Base-by-base conservation (phyloP, 495 filamentous ascomycete genomes). In the Neurospora sp. region DNA sequence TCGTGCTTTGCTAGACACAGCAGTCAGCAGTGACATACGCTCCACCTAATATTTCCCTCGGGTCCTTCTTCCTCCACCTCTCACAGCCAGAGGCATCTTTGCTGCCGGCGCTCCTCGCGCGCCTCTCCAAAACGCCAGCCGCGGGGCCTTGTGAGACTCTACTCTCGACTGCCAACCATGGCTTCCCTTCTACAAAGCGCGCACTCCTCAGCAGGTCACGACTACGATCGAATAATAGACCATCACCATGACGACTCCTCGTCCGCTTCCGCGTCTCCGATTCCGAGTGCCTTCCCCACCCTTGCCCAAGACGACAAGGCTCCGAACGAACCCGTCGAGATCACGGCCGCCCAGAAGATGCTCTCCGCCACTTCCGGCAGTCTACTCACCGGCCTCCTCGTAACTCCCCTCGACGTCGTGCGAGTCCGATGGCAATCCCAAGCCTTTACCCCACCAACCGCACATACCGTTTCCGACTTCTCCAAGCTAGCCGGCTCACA, bases 371-470 rank as follows among this genome's bases (percentile, higher is more conserved):
- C 94, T 20, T 91, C 90, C 10, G 96, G 96, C 27, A 98, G 94
- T 78, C 82, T 98, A 73, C 82, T 98, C 70, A 98, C 96, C 10
- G 93, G 92, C 39, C 82, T 99, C 14, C 86, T 98, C 70, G 96
- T 96, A 14, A 99, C 96, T 18, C 96, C 96, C 72, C 89, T 99
- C 31, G 96, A 99, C 80, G 96, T 99, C 65, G 96, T 99, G 70
- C 93, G 96, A 12, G 94, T 99, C 48, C 93, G 96, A 68, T 85
- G 97, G 72, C 96, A 99, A 82, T 94, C 96, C 0, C 94, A 98
- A 73, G 75, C 79, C 74, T 70, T 84, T 38, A 79, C 85, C 85
- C 85, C 82, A 9, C 72, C 59, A 41, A 71, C 48, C 7, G 73
- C 77, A 35, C 48, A 69, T 70, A 40, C 76, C 70, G 48, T 75